phyloP scores from a whole-genome alignment of 202 grass and related monocot genomes.

The Digitaria exilis region DNA sequence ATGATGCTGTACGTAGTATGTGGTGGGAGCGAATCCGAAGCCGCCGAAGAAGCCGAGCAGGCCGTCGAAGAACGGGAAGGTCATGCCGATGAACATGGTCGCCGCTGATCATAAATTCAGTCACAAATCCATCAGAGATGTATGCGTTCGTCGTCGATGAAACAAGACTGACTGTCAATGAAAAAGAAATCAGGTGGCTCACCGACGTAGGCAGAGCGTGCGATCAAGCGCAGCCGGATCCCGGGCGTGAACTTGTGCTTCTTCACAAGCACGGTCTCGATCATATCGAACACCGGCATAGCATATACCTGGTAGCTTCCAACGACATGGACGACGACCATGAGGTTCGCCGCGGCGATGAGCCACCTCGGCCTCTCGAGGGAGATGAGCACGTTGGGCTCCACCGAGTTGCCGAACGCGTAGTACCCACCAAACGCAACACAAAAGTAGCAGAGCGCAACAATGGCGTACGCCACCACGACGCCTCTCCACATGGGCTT shows the following conservation, averaged over 20 bases:
- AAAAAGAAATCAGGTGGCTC: not conserved
- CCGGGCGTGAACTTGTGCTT: constrained; percentile 36
- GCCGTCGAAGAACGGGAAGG: constrained; percentile 58
- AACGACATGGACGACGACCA: constrained; percentile 50
- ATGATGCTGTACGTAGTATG: constrained; percentile 31
- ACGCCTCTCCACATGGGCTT: constrained; percentile 69
- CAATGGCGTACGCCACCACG: constrained; percentile 50
- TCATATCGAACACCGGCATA: constrained; percentile 71
- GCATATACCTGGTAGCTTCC: constrained; percentile 57
- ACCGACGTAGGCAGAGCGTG: constrained; percentile 36
- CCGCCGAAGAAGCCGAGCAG: constrained; percentile 62
- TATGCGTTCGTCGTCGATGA: not conserved
- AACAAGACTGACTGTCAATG: too few species aligned
- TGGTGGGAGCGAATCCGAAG: constrained; percentile 53
- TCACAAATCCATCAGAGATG: not conserved
- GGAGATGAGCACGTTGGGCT: constrained; percentile 55
- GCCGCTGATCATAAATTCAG: not conserved
- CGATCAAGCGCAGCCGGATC: constrained; percentile 27
- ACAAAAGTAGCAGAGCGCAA: constrained; percentile 74
- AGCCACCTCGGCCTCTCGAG: constrained; percentile 66
- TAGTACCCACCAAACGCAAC: constrained; percentile 53
- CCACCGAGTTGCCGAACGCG: constrained; percentile 54
- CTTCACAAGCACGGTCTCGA: constrained; percentile 60
- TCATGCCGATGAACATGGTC: constrained; percentile 58
- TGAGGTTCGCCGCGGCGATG: constrained; percentile 53